Conservation (phyloP, 495 filamentous ascomycete species). For the Xylaria intraflava region DNA sequence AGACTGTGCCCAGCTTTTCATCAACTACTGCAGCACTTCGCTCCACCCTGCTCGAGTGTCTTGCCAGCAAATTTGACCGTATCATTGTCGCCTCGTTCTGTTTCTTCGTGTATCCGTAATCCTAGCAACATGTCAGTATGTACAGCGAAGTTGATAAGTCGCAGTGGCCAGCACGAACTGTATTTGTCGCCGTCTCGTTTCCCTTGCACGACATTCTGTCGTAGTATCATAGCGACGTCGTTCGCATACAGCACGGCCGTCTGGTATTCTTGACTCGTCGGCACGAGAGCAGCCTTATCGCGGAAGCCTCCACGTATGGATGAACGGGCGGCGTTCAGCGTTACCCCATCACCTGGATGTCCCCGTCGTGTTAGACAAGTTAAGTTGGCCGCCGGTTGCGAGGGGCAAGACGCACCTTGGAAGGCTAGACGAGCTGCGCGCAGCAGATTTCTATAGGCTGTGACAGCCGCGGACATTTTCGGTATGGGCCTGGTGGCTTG, state of each 20-base stretch:
- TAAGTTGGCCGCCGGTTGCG: background rate
- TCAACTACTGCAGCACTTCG: conserved; percentile 38
- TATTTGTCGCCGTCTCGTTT: conserved; percentile 54
- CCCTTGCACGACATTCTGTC: conserved; percentile 86
- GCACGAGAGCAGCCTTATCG: conserved; percentile 49
- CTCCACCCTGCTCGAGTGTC: conserved; percentile 35
- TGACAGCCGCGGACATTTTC: conserved; percentile 52
- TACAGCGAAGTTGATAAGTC: background rate
- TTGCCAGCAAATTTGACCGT: conserved; percentile 58
- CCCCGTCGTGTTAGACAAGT: background rate
- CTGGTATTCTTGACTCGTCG: conserved; percentile 44
- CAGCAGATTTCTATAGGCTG: conserved; percentile 76
- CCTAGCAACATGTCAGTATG: conserved; percentile 40
- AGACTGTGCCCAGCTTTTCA: conserved; percentile 28
- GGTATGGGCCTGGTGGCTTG: background rate
- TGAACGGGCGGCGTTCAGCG: conserved; percentile 61
- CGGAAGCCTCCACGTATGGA: conserved; percentile 68
- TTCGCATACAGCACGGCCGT: conserved; percentile 65
- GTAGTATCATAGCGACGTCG: conserved; percentile 72
- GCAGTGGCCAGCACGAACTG: conserved; percentile 43
- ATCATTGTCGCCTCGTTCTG: conserved; percentile 88
- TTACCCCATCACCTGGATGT: conserved; percentile 56
- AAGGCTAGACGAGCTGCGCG: conserved; percentile 81
- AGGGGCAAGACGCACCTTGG: conserved; percentile 48
- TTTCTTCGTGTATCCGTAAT: conserved; percentile 81